Base-by-base conservation (phyloP, 2,329 filamentous ascomycete species). In the Cytospora piceicola region DNA sequence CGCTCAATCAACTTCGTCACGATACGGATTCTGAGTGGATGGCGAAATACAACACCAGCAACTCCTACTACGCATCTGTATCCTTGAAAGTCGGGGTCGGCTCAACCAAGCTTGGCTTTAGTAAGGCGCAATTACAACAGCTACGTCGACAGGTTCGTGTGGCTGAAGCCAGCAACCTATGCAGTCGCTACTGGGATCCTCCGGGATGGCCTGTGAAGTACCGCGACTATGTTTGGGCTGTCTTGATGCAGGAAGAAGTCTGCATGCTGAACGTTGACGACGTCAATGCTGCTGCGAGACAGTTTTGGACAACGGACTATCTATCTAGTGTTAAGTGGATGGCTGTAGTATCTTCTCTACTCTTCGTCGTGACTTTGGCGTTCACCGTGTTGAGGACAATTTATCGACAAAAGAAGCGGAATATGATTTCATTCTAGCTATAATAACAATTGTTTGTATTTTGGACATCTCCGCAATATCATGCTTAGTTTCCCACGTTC, bases 11-110 rank as follows among this genome's bases (percentile, higher is more conserved):
- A 27, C 53, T 56, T 34, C 20, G 53, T 24, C 29, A 61, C 34
- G 58, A 17, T 24, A 15, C n/a, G 29, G 24, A 46, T 12, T 27
- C 36, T 7, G 12, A 9, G 2, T 58, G 56, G 56, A n/a, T 20
- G 36, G 46, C 42, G 36, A 58, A 49, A 17, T 89, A 83, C 75
- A 80, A 80, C 71, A 64, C 71, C 0, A 75, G 77, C 29, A 91
- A 90, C 73, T 89, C 87, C 2, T 88, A 87, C 75, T 92, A 90
- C 74, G 87, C 89, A 24, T 88, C 84, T 57, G 81, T 82, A 3
- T 82, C 84, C 20, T 88, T 91, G 72, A 76, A 75, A 24, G 72
- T 75, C 8, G 73, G 34, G n/a, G 32, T 62, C 20, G 60, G 60
- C 17, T 62, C 52, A 24, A 39, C 32, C 11, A 49, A 22, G 24